Evolutionary conservation across 495 filamentous ascomycete species (phyloP).

Genomic region (Penicillium bialowiezense): DNA sequence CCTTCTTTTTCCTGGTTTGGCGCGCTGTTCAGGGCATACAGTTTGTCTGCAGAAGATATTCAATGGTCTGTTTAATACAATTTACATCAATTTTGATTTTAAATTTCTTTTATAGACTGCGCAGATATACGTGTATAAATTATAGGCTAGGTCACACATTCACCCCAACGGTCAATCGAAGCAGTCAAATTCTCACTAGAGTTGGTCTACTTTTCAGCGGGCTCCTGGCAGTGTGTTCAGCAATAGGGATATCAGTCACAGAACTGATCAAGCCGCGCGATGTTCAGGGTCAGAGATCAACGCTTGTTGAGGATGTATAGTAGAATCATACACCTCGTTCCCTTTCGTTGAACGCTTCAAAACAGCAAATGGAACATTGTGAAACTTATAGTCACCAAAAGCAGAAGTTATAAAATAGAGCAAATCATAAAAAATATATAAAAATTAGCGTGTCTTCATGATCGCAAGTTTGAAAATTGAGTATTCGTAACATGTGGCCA

Average conservation of each 20-base stretch:
- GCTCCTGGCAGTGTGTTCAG: not conserved
- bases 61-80: not conserved
- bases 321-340: constrained; percentile 3
- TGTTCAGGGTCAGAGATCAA: constrained; percentile 1
- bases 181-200: not conserved
- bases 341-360: constrained; percentile 3
- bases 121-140: too few species aligned
- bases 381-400: not conserved
- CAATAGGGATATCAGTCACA: not conserved
- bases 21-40: not conserved
- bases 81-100: not conserved
- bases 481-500: not conserved
- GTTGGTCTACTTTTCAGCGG: not conserved
- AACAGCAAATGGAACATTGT: too few species aligned
- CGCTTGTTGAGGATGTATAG: not conserved
- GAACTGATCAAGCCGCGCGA: not conserved
- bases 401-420: not conserved
- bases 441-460: not conserved
- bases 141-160: too few species aligned
- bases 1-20: not conserved
- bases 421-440: too few species aligned
- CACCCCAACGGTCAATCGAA: too few species aligned
- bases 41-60: not conserved
- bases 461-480: constrained; percentile 3
- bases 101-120: constrained; percentile 1